Evolutionary conservation across 1,139 yeast species (phyloP).

Genomic region (Candida sanyaensis): DNA sequence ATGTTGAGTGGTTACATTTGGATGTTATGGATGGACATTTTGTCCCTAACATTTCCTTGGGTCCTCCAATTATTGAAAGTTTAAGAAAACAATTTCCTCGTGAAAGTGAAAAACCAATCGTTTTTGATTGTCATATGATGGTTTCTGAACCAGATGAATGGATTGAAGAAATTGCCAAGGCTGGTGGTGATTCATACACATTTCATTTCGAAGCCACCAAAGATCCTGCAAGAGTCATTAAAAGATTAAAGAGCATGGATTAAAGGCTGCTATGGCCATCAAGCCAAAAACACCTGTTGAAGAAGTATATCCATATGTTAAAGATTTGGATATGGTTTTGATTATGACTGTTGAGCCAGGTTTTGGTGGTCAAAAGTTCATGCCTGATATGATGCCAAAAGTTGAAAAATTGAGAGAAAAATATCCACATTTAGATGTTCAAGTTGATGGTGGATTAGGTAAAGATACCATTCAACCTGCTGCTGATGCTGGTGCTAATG

Average conservation of each 20-base stretch:
- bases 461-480: slow-evolving; percentile 80
- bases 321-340: slow-evolving; percentile 84
- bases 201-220: slow-evolving; percentile 94
- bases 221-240: slow-evolving; percentile 74
- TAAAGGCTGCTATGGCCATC: slow-evolving; percentile 92
- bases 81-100: slow-evolving; percentile 77
- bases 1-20: slow-evolving; percentile 95
- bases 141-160: slow-evolving; percentile 92
- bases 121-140: slow-evolving; percentile 99
- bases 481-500: slow-evolving; percentile 95
- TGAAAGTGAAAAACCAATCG: slow-evolving; percentile 49
- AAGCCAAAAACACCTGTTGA: slow-evolving; percentile 94
- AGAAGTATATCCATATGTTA: slow-evolving; percentile 74
- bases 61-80: slow-evolving; percentile 84
- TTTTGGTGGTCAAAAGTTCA: slow-evolving; percentile 96
- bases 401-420: slow-evolving; percentile 72
- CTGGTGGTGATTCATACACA: slow-evolving; percentile 96
- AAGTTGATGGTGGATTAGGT: slow-evolving; percentile 97
- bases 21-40: slow-evolving; percentile 99
- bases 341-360: slow-evolving; percentile 99
- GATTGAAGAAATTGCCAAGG: slow-evolving; percentile 90
- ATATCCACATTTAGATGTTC: slow-evolving; percentile 81
- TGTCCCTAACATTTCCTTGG: slow-evolving; percentile 94
- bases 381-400: slow-evolving; percentile 95
- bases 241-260: slow-evolving; percentile 77